A percentile compares a stretch with the other conserved stretches of the same genome.
Conservation (phyloP, 1,284 basidiomycete species). For the Singerocomus inundabilis region DNA sequence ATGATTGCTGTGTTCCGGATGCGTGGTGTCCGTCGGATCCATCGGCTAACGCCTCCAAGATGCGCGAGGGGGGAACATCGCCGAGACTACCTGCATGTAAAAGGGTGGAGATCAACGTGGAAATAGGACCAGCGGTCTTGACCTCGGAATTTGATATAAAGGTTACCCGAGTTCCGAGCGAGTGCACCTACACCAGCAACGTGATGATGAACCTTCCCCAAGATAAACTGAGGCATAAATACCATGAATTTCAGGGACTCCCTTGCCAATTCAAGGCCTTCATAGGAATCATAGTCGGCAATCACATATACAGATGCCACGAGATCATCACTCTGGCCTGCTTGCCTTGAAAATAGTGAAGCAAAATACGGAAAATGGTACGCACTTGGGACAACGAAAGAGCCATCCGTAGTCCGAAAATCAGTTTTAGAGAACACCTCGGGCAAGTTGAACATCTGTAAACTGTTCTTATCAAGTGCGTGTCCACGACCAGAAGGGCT, state of each 20-base stretch:
- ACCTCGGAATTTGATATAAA: constrained; percentile 64
- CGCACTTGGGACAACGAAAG: constrained; percentile 30
- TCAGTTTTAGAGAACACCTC: constrained; percentile 25
- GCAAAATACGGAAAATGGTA: neutral
- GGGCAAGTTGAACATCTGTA: constrained; percentile 28
- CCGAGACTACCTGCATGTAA: constrained; percentile 11
- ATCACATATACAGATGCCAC: constrained; percentile 66
- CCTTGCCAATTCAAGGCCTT: constrained; percentile 55
- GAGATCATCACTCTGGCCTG: constrained; percentile 36
- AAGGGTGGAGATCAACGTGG: constrained; percentile 19
- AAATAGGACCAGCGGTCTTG: constrained; percentile 10
- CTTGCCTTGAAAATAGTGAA: constrained; percentile 6
- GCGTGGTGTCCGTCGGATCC: neutral
- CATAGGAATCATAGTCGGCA: constrained; percentile 72
- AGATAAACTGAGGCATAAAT: constrained; percentile 20
- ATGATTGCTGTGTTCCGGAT: constrained; percentile 34
- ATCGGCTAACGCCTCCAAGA: constrained; percentile 19
- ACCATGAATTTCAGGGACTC: constrained; percentile 70
- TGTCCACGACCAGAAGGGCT: constrained; percentile 16
- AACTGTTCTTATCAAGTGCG: constrained; percentile 2
- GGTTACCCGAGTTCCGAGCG: constrained; percentile 49
- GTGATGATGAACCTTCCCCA: constrained; percentile 6
- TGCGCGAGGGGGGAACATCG: constrained; percentile 10
- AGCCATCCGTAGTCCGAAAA: constrained; percentile 14
- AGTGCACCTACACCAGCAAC: constrained; percentile 37